A percentile compares a stretch with the other conserved stretches of the same genome.
phyloP scores from a whole-genome alignment of 495 filamentous ascomycete genomes.

The Hapsidospora chrysogenum region DNA sequence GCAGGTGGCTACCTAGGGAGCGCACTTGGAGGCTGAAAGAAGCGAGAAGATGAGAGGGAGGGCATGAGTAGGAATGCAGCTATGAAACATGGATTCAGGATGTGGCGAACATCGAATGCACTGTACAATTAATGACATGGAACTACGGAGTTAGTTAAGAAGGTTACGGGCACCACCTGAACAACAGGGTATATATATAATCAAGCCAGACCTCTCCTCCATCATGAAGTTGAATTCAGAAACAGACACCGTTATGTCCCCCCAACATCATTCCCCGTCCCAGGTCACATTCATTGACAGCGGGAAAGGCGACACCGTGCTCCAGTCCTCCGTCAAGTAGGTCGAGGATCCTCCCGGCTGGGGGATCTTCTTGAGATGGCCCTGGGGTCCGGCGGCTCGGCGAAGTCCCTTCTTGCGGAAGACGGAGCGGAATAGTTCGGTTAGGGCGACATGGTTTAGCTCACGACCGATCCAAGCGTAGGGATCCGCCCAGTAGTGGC shows the following conservation, averaged over 20 bases:
- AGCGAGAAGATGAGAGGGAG: background rate
- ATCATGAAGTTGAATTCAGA: too few species aligned
- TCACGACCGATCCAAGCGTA: constrained; percentile 47
- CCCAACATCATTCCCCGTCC: constrained; percentile 16
- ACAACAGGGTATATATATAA: too few species aligned
- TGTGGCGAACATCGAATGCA: too few species aligned
- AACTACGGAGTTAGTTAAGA: too few species aligned
- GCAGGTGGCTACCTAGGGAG: constrained; percentile 5
- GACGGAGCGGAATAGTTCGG: constrained; percentile 50
- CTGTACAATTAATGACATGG: too few species aligned
- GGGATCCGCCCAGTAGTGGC: constrained; percentile 46
- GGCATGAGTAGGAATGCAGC: too few species aligned
- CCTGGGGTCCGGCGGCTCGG: constrained; percentile 50
- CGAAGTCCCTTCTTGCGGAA: constrained; percentile 47
- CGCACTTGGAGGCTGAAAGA: constrained; percentile 5
- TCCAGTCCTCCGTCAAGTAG: constrained; percentile 63
- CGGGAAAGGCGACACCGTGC: constrained; percentile 57
- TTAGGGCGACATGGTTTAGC: constrained; percentile 42
- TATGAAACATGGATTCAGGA: too few species aligned
- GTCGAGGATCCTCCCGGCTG: constrained; percentile 40
- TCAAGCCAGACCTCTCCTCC: too few species aligned
- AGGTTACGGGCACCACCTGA: too few species aligned
- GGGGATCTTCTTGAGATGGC: constrained; percentile 55
- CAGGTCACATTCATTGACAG: constrained; percentile 44
- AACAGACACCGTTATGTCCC: too few species aligned